Percentiles rank a stretch among this genome's conserved stretches.
These are phyloP conservation scores for Usnea hakonensis DNA, from an alignment of 495 filamentous ascomycete genomes.

Conservation along the genomic window DNA sequence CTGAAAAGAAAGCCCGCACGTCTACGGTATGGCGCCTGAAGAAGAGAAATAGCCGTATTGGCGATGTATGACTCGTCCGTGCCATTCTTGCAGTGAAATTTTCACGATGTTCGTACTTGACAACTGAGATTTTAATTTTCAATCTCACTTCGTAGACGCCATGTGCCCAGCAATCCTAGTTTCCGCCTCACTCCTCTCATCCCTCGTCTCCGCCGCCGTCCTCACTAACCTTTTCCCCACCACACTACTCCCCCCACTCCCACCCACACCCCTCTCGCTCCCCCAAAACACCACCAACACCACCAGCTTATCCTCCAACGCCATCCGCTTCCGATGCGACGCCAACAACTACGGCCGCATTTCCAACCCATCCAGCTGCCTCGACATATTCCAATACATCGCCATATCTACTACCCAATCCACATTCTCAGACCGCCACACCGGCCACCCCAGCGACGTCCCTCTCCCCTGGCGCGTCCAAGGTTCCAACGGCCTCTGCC, in stretches of 20 bases:
- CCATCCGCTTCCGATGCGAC: slow-evolving; percentile 1
- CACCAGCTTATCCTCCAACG: neutral
- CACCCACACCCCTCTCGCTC: neutral
- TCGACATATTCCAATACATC: neutral
- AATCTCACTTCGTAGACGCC: neutral
- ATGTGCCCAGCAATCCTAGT: neutral
- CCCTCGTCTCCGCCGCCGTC: neutral
- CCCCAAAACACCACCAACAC: neutral
- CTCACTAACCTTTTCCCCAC: neutral
- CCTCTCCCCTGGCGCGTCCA: neutral
- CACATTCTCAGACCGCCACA: neutral
- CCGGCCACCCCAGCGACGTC: neutral
- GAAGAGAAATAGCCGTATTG: neutral
- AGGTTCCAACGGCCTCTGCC: slow-evolving; percentile 1
- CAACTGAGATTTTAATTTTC: neutral
- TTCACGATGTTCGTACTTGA: neutral
- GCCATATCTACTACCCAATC: neutral
- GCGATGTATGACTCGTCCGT: neutral
- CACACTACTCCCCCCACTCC: neutral
- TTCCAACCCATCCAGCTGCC: slow-evolving; percentile 1
- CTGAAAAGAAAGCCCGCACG: neutral
- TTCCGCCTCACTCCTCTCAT: neutral
- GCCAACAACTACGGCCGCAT: neutral
- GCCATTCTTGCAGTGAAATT: neutral
- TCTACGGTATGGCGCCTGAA: neutral